Conservation (phyloP, 257 asterid genomes). For the Penstemon davidsonii region DNA sequence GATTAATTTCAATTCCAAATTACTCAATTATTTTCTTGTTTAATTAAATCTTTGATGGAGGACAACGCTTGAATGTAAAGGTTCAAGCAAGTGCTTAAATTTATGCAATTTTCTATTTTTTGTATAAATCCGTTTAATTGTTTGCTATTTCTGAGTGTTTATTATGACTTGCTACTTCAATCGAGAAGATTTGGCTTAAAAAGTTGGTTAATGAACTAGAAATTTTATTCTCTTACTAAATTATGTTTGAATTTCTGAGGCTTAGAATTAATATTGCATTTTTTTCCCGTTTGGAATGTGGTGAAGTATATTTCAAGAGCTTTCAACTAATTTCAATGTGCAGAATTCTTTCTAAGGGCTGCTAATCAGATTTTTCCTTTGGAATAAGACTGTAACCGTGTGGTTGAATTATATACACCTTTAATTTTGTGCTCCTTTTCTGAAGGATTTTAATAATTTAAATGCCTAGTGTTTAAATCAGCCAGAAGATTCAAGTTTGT, state of each 20-base stretch:
- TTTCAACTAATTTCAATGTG: neutral
- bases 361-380: neutral
- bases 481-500: too few species aligned
- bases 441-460: neutral
- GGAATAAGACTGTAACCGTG: too few species aligned
- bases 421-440: neutral
- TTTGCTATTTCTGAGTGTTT: neutral
- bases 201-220: neutral
- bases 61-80: slow-evolving; percentile 6
- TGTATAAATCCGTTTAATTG: neutral
- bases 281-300: slow-evolving; percentile 8
- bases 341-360: neutral
- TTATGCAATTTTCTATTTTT: neutral
- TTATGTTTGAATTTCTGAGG: neutral
- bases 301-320: neutral
- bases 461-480: too few species aligned
- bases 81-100: neutral
- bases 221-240: slow-evolving; percentile 3
- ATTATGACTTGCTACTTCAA: slow-evolving; percentile 7
- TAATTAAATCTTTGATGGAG: neutral
- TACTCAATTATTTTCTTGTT: neutral
- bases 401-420: too few species aligned
- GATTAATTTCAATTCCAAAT: neutral
- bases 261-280: neutral
- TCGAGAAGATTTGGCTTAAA: neutral